Conservation (phyloP, 2,329 filamentous ascomycete species). For the Ceratocystis cacaofunesta region DNA sequence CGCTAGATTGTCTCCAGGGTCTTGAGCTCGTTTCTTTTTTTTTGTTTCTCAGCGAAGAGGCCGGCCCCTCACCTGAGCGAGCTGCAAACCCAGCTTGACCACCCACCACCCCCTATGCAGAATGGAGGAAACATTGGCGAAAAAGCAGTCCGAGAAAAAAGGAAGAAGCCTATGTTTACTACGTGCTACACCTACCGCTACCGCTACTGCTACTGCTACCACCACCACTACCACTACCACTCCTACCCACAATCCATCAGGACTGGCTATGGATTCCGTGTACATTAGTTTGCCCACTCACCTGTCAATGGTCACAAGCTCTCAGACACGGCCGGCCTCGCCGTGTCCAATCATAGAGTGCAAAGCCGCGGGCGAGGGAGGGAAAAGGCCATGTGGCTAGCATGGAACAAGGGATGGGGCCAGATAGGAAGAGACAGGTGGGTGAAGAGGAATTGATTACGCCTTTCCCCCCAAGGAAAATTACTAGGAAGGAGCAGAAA, state of each 20-base stretch:
- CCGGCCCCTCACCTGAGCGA: not conserved
- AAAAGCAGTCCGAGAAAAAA: not conserved
- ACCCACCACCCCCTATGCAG: not conserved
- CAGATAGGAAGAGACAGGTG: not conserved
- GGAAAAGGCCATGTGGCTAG: slow-evolving; percentile 10
- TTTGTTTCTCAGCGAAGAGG: not conserved
- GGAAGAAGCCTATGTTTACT: not conserved
- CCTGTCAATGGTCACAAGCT: slow-evolving; percentile 4
- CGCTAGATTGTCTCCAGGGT: not conserved
- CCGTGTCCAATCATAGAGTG: slow-evolving; percentile 1
- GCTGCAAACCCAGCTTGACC: not conserved
- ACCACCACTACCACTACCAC: not conserved
- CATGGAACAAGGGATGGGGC: slow-evolving; percentile 11
- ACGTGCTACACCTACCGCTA: too few relatives aligned
- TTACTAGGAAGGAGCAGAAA: not conserved
- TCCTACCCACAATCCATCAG: not conserved
- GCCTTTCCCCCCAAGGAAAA: too few relatives aligned
- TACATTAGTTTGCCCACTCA: not conserved
- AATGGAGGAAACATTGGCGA: not conserved
- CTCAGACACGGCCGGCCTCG: slow-evolving; percentile 6
- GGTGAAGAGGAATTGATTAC: not conserved
- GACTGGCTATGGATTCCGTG: not conserved
- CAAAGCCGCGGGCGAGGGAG: not conserved
- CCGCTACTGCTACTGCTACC: not conserved
- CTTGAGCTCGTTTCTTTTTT: not conserved